Evolutionary conservation across 768 basidiomycete genomes (phyloP), one percentile per base, ranked within the genome.

Genomic region (Lactarius trivialis): DNA sequence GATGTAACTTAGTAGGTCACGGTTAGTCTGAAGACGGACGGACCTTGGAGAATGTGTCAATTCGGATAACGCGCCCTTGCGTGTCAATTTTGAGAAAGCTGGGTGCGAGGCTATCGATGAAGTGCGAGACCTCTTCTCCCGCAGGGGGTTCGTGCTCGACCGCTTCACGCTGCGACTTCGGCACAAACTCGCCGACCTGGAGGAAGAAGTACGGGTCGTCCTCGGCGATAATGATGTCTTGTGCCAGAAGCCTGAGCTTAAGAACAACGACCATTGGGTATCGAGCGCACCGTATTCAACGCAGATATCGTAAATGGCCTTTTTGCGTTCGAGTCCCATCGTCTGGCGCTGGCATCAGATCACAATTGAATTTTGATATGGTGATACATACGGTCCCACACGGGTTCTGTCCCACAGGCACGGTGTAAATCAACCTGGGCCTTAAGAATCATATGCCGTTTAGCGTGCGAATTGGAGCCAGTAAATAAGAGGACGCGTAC

Each of bases 151-250:
- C 55, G n/a, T 59, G 58, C 24, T 55, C 56, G 3, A 52, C 56
- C 1, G 51, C 56, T 58, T 63, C 63, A 21, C 75, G 77, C 33
- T 72, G 73, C 33, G 67, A 64, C 63, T 81, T 81, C 6, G 77
- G 79, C 7, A 77, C 69, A 71, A 87, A 90, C 2, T 73, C 65
- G 0, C 80, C 82, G 64, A 83, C 74, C 70, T 90, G 88, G 26
- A 91, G 75, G 75, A 89, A 88, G 73, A 82, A 85, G 72, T 91
- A 91, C 4, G 91, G 90, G 72, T 91, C 90, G 67, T 93, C 90
- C 75, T 92, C 89, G 58, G 88, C 83, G 61, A 90, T 90, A 66
- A 91, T 84, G 24, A 91, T 72, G 66, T 91, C 84, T 87, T 28
- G 11, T 8, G 30, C 30, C 33, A 11, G 17, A 15, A 11, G 49